Percentiles rank a stretch among this genome's conserved stretches.
Evolutionary conservation across 352 stramenopile species (phyloP).

Genomic region (Phytophthora pinifolia): DNA sequence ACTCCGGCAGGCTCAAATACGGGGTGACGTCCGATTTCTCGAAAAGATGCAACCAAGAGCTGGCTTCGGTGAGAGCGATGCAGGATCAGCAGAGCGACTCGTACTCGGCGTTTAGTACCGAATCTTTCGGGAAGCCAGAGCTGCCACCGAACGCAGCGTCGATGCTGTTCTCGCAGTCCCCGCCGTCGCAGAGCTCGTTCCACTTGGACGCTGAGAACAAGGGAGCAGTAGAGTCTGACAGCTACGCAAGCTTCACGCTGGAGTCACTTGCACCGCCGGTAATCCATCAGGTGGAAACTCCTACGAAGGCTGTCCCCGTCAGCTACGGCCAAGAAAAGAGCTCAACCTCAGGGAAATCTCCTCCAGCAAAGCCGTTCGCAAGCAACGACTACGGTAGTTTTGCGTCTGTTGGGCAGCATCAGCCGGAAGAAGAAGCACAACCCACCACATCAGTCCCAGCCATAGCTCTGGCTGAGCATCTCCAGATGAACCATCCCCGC

Average conservation of each 20-base stretch:
- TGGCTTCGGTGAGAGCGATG: constrained; percentile 39
- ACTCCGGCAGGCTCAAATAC: constrained; percentile 53
- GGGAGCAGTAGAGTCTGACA: constrained; percentile 23
- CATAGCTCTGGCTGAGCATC: not conserved
- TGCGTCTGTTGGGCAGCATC: constrained; percentile 24
- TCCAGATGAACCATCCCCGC: not conserved
- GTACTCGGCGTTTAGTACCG: constrained; percentile 71
- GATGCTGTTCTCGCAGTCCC: constrained; percentile 54
- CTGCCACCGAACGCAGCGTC: constrained; percentile 17
- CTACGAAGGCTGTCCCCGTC: not conserved
- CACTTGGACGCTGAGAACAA: not conserved
- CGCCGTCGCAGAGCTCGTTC: constrained; percentile 18
- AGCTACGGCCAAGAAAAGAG: constrained; percentile 8
- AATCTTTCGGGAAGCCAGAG: constrained; percentile 40
- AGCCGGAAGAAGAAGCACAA: constrained; percentile 19
- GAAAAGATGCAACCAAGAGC: constrained; percentile 55
- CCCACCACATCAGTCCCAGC: not conserved
- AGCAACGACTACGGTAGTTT: constrained; percentile 53
- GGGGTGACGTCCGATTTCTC: constrained; percentile 57
- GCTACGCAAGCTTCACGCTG: constrained; percentile 49
- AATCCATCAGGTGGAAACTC: constrained; percentile 12
- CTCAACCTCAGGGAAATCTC: not conserved
- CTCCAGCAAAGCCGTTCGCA: constrained; percentile 4
- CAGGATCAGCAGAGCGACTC: constrained; percentile 52
- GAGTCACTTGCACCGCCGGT: constrained; percentile 36